phyloP scores from a whole-genome alignment of 1,284 basidiomycete genomes.

The Melampsora americana region DNA sequence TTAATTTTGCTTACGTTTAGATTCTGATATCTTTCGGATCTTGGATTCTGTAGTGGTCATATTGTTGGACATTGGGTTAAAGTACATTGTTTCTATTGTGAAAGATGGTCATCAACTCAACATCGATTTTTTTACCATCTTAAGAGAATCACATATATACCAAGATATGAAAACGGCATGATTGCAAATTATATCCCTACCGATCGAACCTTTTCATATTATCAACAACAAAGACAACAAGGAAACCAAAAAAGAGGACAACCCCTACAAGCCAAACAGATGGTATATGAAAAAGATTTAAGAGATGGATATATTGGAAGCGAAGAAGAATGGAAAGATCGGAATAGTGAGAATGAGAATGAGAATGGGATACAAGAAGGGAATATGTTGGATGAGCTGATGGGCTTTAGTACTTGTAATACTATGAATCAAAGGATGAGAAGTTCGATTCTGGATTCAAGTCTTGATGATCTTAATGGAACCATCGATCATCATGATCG shows the following conservation, averaged over 20 bases:
- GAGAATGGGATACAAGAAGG: no score
- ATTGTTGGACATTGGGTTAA: constrained; percentile 28
- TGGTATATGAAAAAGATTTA: no score
- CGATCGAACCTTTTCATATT: no score
- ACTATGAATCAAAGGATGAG: not conserved
- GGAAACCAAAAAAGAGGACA: not conserved
- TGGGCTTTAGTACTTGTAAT: not conserved
- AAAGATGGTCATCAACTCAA: not conserved
- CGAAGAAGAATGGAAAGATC: not conserved
- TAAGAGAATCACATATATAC: constrained; percentile 3
- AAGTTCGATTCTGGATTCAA: not conserved
- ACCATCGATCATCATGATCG: not conserved
- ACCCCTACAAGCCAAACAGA: no score
- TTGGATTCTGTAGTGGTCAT: constrained; percentile 31
- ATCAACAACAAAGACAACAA: not conserved
- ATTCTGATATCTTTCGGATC: no score
- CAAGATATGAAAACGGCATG: not conserved
- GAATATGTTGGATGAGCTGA: no score
- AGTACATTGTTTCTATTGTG: constrained; percentile 8
- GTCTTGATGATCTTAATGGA: not conserved
- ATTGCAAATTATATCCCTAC: no score
- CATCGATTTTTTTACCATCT: constrained; percentile 17
- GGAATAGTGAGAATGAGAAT: no score
- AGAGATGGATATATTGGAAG: not conserved
- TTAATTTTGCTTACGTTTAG: not conserved